Evolutionary conservation across 352 stramenopile species (phyloP).

Genomic region (Blastocystis hominis): DNA sequence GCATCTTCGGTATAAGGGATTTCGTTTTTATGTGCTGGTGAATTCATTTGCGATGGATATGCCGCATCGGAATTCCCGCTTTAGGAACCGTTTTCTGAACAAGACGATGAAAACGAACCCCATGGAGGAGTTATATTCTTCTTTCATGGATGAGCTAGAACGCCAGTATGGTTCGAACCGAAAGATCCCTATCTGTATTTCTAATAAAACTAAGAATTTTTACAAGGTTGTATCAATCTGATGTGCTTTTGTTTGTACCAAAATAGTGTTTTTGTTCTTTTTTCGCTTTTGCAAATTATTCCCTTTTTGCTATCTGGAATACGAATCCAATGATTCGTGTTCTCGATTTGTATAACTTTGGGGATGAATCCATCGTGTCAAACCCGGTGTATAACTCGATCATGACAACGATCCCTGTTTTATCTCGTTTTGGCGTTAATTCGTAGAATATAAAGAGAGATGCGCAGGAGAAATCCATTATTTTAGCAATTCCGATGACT

Average conservation of each 20-base stretch:
- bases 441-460: slow-evolving; percentile 6
- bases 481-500: slow-evolving; percentile 6
- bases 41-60: slow-evolving; percentile 23
- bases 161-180: background rate
- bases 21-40: background rate
- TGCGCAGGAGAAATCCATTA: background rate
- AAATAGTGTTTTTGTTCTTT: background rate
- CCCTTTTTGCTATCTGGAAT: background rate
- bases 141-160: background rate
- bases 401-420: background rate
- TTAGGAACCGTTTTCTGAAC: background rate
- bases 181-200: background rate
- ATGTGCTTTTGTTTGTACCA: background rate
- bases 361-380: slow-evolving; percentile 35
- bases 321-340: slow-evolving; percentile 19
- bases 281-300: slow-evolving; percentile 41
- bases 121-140: background rate
- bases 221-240: background rate
- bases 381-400: slow-evolving; percentile 34
- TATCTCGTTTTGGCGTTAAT: background rate
- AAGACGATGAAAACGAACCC: background rate
- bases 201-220: background rate
- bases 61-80: slow-evolving; percentile 6
- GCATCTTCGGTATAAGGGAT: slow-evolving; percentile 36
- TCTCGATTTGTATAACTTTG: slow-evolving; percentile 43